Percentiles rank a stretch among this genome's conserved stretches.
These are phyloP conservation scores for Arachnomyces sp. DNA, from an alignment of 2,329 filamentous ascomycete genomes.

Conservation along the genomic window DNA sequence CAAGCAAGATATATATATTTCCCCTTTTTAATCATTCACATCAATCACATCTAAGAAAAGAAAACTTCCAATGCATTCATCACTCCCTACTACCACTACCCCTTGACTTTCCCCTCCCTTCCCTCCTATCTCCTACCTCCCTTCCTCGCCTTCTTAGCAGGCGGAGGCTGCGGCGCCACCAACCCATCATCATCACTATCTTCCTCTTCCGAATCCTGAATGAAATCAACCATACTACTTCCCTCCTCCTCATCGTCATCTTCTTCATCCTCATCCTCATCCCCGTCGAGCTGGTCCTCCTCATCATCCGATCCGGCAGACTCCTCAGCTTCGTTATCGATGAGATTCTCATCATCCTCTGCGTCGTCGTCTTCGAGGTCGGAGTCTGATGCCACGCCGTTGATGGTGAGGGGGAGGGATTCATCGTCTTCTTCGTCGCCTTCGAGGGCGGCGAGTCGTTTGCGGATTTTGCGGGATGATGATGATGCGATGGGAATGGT, in stretches of 20 bases:
- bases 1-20: constrained; percentile 15
- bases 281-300: constrained; percentile 42
- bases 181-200: constrained; percentile 26
- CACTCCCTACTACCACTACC: constrained; percentile 19
- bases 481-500: constrained; percentile 1
- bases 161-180: constrained; percentile 18
- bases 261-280: constrained; percentile 54
- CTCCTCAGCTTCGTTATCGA: constrained; percentile 38
- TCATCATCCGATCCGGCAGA: constrained; percentile 34
- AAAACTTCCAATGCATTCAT: constrained; percentile 3
- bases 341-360: constrained; percentile 35
- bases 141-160: constrained; percentile 30
- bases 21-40: constrained; percentile 12
- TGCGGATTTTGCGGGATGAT: background rate
- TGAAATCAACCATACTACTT: constrained; percentile 37
- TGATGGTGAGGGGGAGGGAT: constrained; percentile 49
- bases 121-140: too few species aligned
- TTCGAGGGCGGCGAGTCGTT: constrained; percentile 23
- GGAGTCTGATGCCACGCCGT: constrained; percentile 35
- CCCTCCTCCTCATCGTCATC: constrained; percentile 55
- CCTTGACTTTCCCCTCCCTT: constrained; percentile 31
- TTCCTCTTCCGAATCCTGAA: constrained; percentile 40
- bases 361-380: constrained; percentile 37
- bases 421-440: constrained; percentile 51
- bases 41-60: constrained; percentile 1